phyloP scores from a whole-genome alignment of 306 rosid species.

The Malus orientalis region DNA sequence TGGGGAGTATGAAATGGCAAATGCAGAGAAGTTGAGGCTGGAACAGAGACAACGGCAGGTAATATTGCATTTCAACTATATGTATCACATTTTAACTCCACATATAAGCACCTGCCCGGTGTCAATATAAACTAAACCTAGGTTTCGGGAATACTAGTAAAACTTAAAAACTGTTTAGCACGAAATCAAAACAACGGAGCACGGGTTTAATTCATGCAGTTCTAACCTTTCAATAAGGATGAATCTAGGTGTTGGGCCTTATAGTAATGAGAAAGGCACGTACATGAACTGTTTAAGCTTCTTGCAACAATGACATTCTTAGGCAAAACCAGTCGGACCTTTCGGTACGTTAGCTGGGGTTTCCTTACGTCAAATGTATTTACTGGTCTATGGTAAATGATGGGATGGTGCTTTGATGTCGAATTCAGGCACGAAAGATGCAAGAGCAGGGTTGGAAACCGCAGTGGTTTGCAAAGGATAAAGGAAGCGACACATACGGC shows the following conservation, averaged over 20 bases:
- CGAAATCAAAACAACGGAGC: too few relatives aligned
- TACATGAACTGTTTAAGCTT: neutral
- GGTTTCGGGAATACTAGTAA: too few relatives aligned
- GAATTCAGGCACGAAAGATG: conserved; percentile 82
- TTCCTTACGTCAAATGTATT: neutral
- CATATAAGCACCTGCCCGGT: too few relatives aligned
- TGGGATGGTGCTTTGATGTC: conserved; percentile 13
- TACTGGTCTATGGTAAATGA: conserved; percentile 4
- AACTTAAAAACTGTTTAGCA: too few relatives aligned
- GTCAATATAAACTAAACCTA: neutral
- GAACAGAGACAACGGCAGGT: conserved; percentile 99
- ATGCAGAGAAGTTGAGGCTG: conserved; percentile 78
- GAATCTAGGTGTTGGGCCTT: too few relatives aligned
- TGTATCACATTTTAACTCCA: neutral
- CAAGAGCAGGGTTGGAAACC: conserved; percentile 99
- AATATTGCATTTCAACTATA: conserved; percentile 1
- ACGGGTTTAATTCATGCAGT: too few relatives aligned
- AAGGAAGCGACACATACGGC: conserved; percentile 66
- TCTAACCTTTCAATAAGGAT: too few relatives aligned
- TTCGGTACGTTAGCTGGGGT: neutral
- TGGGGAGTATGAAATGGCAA: conserved; percentile 98
- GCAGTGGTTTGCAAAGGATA: conserved; percentile 78
- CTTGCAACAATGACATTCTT: neutral
- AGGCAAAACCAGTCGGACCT: neutral
- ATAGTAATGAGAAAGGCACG: neutral